Evolutionary conservation across 2,329 filamentous ascomycete genomes (phyloP), one percentile per base, ranked within the genome.

Genomic region (Apiospora rasikravindrae): DNA sequence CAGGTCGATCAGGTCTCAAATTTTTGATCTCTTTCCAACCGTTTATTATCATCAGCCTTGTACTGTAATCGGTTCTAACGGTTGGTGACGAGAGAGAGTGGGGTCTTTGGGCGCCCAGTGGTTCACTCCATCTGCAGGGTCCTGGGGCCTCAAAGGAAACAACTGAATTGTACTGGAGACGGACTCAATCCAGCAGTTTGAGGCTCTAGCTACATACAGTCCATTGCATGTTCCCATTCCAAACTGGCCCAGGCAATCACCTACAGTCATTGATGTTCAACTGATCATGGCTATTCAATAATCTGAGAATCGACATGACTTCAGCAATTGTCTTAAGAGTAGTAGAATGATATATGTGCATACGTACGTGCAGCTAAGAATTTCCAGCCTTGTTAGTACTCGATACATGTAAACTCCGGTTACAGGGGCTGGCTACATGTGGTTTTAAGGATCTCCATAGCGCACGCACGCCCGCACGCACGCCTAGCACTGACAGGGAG

Each of bases 41-140:
- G 33, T 64, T 37, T 29, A 64, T 64, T 37, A 37, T 64, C 57
- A 64, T 69, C 67, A 69, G 67, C 67, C 67, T 24, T 45, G 44
- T 37, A 47, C 47, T 5, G 67, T 42, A 24, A n/a, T 49, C 67
- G 67, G 26, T 49, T 49, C 67, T 24, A 49, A 69, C 67, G 67
- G 67, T 69, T 69, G 67, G 67, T 69, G 67, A 69, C 67, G 67
- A 69, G 67, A 49, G 67, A 69, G 67, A 49, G 67, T 69, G 67
- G 67, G 44, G 67, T n/a, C 47, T 22, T 69, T 13, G 42, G 29
- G 29, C 29, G 24, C 10, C 29, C 51, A 57, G 45, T 64, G 33
- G 57, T 64, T 64, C 10, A 64, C 57, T 64, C 10, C 22, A 64
- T 40, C 57, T 64, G 57, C 57, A 64, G 57, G 57, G 57, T 64